phyloP scores from a whole-genome alignment of 176 grass and related monocot genomes.

The Carex scoparia region DNA sequence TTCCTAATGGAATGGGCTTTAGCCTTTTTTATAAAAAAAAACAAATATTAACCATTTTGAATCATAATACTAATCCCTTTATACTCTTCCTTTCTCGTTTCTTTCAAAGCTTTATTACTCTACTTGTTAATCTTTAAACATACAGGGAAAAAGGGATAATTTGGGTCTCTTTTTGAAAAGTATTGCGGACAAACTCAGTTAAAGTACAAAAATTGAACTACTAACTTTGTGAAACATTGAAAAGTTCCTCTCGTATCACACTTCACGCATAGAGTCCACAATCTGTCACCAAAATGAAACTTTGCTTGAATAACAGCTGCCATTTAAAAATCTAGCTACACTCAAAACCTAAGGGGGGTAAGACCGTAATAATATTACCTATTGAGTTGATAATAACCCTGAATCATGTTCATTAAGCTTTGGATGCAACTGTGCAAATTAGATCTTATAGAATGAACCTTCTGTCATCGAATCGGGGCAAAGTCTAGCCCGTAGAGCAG shows the following conservation, averaged over 20 bases:
- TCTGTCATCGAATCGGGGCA: conserved; percentile 71
- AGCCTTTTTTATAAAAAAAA: no score
- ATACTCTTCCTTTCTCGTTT: background rate
- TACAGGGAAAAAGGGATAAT: background rate
- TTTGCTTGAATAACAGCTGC: background rate
- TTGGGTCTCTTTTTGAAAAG: background rate
- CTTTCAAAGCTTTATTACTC: background rate
- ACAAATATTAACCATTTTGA: background rate
- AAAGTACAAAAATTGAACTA: background rate
- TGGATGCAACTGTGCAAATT: conserved; percentile 66
- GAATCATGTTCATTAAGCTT: conserved; percentile 68
- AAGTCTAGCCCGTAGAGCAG: conserved; percentile 47
- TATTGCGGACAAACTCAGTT: background rate
- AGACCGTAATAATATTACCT: conserved; percentile 1
- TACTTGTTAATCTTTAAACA: background rate
- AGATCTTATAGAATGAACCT: conserved; percentile 80
- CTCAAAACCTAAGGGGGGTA: background rate
- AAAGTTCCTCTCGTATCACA: background rate
- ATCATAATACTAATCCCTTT: background rate
- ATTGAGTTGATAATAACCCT: conserved; percentile 41
- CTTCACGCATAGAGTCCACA: conserved; percentile 29
- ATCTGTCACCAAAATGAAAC: conserved; percentile 21
- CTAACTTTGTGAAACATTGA: background rate
- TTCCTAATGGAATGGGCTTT: no score
- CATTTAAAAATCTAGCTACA: background rate